phyloP scores from a whole-genome alignment of 129 eudicot genomes.

The Pseudognaphalium luteoalbum region DNA sequence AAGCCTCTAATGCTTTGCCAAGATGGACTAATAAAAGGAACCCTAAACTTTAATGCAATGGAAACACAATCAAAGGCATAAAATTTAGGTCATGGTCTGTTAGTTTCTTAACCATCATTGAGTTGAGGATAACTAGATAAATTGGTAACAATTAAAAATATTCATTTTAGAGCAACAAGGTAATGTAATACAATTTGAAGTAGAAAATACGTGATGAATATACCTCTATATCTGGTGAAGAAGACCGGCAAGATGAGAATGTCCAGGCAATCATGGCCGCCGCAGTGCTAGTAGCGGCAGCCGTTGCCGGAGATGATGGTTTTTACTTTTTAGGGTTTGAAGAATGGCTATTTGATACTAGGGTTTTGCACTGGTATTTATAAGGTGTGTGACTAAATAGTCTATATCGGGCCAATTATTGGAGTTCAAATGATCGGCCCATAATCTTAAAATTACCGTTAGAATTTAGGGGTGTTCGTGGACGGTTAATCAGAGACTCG shows the following conservation, averaged over 20 bases:
- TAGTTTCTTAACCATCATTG: no score
- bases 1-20: slow-evolving; percentile 42
- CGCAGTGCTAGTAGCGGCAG: background rate
- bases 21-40: slow-evolving; percentile 32
- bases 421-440: no score
- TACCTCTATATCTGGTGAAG: background rate
- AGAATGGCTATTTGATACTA: background rate
- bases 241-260: background rate
- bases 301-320: background rate
- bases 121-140: no score
- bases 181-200: background rate
- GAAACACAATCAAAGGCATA: background rate
- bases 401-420: no score
- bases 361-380: background rate
- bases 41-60: background rate
- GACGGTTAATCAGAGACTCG: no score
- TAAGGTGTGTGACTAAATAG: no score
- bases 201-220: background rate
- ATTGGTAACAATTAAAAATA: no score
- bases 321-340: background rate
- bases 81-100: background rate
- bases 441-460: no score
- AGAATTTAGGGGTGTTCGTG: no score
- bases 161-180: background rate
- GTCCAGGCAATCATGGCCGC: background rate